Base-by-base conservation (phyloP, 2,329 filamentous ascomycete genomes). In the Aspergillus fumigatiaffinis region DNA sequence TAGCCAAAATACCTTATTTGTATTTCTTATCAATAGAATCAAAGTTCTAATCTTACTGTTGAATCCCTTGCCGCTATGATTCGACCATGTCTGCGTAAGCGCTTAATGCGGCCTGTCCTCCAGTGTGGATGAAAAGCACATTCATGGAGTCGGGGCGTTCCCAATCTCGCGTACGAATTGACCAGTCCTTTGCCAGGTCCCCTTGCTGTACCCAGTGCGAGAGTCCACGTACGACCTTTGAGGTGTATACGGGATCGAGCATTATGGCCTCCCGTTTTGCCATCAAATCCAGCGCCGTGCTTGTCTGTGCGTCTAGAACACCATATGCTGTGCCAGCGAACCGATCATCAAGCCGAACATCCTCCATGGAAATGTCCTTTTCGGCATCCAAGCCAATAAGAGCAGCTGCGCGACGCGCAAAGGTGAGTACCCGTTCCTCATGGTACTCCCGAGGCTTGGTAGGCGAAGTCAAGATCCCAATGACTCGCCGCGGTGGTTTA, bases 121-220 rank as follows among this genome's bases (percentile, higher is more conserved):
- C 72, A 1, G 72, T 74, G 60, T 74, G 72, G n/a, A 74, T 68
- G 41, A 74, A 73, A 21, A 74, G 59, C 7, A 64, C 66, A 65
- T 73, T 74, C 7, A 68, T 57, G n/a, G 59, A 48, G n/a, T 61
- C 51, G 35, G 57, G 49, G 2, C 25, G 44, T 35, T 53, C 20
- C 10, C 35, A n/a, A 3, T 44, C 46, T 6, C 23, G n/a, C 14
- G 8, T 14, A 21, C 56, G 20, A 38, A 44, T 54, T 1, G 59
- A 46, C 52, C 59, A 63, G 20, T 67, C 55, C 44, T 8, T 51
- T 1, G 58, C 55, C 9, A 64, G 53, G 44, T 70, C 63, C 6
- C 65, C 65, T 25, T 63, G 53, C 7, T 60, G 48, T 23, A 64
- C 59, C 65, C 63, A 71, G 28, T 67, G 59, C 54, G 66, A 60